Conservation (phyloP, 2,329 filamentous ascomycete genomes). For the Chaetomiaceae sp. region DNA sequence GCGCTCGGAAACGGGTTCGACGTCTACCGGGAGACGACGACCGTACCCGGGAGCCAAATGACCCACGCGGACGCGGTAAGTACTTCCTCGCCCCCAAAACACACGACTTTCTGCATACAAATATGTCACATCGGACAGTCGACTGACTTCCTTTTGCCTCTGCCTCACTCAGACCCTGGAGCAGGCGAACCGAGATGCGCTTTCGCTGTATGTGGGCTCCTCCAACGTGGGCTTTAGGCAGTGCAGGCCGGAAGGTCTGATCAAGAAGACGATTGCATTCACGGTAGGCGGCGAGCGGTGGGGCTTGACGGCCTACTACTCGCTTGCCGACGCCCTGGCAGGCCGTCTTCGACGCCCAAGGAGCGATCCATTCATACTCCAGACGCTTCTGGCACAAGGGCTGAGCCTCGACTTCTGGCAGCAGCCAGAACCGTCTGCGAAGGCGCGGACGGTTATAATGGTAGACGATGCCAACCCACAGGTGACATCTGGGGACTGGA, state of each 20-base stretch:
- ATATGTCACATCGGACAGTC: too few species aligned
- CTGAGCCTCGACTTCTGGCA: too few species aligned
- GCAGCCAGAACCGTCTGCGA: too few species aligned
- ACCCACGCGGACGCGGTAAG: background rate
- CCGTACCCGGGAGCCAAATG: background rate
- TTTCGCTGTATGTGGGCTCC: conserved; percentile 58
- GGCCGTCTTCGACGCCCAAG: background rate
- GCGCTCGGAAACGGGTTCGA: background rate
- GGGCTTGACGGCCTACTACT: conserved; percentile 88
- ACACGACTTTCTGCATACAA: too few species aligned
- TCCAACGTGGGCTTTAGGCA: conserved; percentile 83
- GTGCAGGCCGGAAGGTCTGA: conserved; percentile 75
- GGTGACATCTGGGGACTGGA: too few species aligned
- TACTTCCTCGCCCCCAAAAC: background rate
- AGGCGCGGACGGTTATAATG: too few species aligned
- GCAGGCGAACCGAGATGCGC: background rate
- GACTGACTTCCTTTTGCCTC: too few species aligned
- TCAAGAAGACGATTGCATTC: conserved; percentile 92
- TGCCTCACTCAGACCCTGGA: too few species aligned
- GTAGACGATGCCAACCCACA: too few species aligned
- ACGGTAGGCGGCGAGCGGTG: conserved; percentile 69
- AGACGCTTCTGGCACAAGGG: background rate
- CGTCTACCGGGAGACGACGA: background rate
- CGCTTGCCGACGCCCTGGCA: conserved; percentile 69
- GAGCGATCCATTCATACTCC: background rate